Percentiles rank a stretch among this genome's conserved stretches.
phyloP scores from a whole-genome alignment of 1,284 basidiomycete species.

The Leccinum fallax region DNA sequence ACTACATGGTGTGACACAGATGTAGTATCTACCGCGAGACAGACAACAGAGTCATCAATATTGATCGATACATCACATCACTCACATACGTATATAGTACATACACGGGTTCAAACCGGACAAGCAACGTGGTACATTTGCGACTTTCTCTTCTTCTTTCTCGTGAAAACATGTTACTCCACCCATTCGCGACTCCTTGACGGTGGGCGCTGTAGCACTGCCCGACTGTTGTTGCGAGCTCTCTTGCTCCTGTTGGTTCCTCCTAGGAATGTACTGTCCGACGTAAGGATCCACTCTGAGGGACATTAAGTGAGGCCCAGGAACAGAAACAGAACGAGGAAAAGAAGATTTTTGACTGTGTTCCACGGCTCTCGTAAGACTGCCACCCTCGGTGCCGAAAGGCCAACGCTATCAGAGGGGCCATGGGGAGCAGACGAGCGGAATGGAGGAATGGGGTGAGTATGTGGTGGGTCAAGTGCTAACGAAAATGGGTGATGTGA shows the following conservation, averaged over 20 bases:
- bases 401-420: background rate
- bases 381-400: background rate
- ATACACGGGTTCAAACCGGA: background rate
- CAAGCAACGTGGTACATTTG: background rate
- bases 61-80: too few species aligned
- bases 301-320: background rate
- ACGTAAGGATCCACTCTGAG: too few species aligned
- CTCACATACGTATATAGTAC: too few species aligned
- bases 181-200: background rate
- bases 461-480: background rate
- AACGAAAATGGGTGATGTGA: background rate
- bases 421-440: background rate
- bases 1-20: too few species aligned
- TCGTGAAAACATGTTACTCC: background rate
- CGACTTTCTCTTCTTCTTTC: background rate
- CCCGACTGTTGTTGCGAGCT: too few species aligned
- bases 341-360: background rate
- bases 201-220: too few species aligned
- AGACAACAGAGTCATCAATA: too few species aligned
- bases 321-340: background rate
- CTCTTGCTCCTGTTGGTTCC: background rate
- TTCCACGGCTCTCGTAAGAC: background rate
- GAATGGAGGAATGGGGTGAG: background rate
- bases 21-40: too few species aligned
- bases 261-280: background rate